Percentiles rank a stretch among this genome's conserved stretches.
Conservation (phyloP, 148 eudicot genomes). For the Arctostaphylos glauca region DNA sequence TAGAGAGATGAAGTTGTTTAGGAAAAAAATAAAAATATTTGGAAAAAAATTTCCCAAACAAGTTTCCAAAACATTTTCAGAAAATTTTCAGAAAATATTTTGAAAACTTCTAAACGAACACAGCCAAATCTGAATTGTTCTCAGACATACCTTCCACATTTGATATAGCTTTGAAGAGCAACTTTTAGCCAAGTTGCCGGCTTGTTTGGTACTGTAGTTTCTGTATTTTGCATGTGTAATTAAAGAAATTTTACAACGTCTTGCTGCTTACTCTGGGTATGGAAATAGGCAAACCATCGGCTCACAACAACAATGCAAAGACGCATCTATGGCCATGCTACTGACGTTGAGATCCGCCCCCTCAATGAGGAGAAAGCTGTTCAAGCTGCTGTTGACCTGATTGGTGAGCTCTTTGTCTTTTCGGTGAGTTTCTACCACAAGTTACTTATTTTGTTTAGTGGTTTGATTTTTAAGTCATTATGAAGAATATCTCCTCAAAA, state of each 20-base stretch:
- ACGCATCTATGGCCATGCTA: slow-evolving; percentile 87
- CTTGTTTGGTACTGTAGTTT: background rate
- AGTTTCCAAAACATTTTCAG: too few relatives aligned
- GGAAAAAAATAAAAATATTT: too few relatives aligned
- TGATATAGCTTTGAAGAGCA: background rate
- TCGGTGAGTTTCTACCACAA: slow-evolving; percentile 46
- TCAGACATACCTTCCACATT: background rate
- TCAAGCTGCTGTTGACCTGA: slow-evolving; percentile 82
- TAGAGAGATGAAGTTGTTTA: too few relatives aligned
- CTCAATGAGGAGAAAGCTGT: slow-evolving; percentile 91
- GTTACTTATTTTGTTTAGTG: background rate
- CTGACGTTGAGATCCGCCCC: slow-evolving; percentile 89
- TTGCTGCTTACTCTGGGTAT: background rate
- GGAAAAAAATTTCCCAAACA: too few relatives aligned
- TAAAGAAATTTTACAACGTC: background rate
- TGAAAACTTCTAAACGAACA: too few relatives aligned
- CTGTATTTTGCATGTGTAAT: background rate
- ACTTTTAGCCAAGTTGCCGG: background rate
- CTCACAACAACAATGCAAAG: slow-evolving; percentile 80
- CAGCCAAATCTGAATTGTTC: background rate
- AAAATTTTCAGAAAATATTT: too few relatives aligned
- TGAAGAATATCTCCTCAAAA: background rate
- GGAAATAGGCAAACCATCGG: slow-evolving; percentile 72
- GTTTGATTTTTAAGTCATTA: background rate
- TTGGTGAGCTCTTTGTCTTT: slow-evolving; percentile 89